Percentiles rank a stretch among this genome's conserved stretches.
Evolutionary conservation across 2,329 filamentous ascomycete genomes (phyloP).

Genomic region (Hymenoscyphus occultus): DNA sequence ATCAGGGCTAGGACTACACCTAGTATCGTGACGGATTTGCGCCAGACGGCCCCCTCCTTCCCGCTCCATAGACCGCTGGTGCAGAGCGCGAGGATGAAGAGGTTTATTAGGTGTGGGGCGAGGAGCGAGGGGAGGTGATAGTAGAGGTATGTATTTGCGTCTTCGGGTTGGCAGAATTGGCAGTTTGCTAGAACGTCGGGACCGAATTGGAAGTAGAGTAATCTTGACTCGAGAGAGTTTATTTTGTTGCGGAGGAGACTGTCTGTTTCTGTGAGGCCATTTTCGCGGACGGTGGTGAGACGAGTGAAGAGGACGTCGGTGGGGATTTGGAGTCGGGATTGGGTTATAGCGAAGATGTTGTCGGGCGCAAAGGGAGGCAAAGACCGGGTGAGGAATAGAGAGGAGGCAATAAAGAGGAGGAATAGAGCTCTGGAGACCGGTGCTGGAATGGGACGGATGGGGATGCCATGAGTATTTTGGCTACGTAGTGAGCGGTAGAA

Average conservation of each 20-base stretch:
- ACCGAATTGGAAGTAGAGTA: conserved; percentile 82
- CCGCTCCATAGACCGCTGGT: conserved; percentile 69
- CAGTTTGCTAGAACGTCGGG: conserved; percentile 71
- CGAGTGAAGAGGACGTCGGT: conserved; percentile 81
- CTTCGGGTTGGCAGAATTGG: conserved; percentile 75
- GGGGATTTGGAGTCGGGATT: conserved; percentile 81
- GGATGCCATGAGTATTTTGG: conserved; percentile 43
- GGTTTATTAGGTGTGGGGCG: conserved; percentile 76
- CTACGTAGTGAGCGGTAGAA: conserved; percentile 58
- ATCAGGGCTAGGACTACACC: conserved; percentile 55
- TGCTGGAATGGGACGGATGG: conserved; percentile 54
- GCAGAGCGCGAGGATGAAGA: conserved; percentile 66
- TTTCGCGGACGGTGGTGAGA: conserved; percentile 55
- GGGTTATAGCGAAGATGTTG: conserved; percentile 77
- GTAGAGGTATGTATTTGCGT: conserved; percentile 68
- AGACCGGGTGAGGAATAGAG: conserved; percentile 59
- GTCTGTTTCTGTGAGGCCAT: conserved; percentile 56
- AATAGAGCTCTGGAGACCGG: conserved; percentile 55
- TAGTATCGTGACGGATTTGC: conserved; percentile 63
- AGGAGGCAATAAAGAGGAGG: conserved; percentile 51
- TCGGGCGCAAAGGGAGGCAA: conserved; percentile 67
- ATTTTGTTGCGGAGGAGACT: conserved; percentile 65
- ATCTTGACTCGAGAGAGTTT: conserved; percentile 65
- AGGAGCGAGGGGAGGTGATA: conserved; percentile 75
- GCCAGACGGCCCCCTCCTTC: conserved; percentile 63